phyloP scores from a whole-genome alignment of 768 basidiomycete genomes.

The Hortiboletus campestris region DNA sequence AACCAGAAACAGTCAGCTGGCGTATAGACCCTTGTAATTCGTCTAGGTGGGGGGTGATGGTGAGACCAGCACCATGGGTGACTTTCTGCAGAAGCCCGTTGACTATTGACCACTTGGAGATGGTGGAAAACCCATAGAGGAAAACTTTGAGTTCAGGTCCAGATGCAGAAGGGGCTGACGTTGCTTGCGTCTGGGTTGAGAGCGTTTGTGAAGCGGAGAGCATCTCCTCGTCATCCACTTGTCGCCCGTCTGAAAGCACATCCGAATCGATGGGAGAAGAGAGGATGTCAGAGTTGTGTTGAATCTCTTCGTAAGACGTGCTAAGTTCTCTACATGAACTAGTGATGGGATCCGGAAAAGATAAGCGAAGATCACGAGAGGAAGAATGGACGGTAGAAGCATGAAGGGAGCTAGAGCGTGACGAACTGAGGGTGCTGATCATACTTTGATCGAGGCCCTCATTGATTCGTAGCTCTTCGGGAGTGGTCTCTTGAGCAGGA shows the following conservation, averaged over 20 bases:
- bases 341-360: constrained; percentile 81
- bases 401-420: constrained; percentile 62
- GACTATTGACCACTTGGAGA: constrained; percentile 61
- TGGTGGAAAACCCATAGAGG: constrained; percentile 62
- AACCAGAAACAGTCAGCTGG: constrained; percentile 27
- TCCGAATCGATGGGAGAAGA: constrained; percentile 21
- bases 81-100: constrained; percentile 58
- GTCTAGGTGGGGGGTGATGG: constrained; percentile 21
- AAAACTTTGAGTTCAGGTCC: constrained; percentile 55
- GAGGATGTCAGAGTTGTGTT: constrained; percentile 37
- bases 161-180: constrained; percentile 18
- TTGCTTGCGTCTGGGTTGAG: constrained; percentile 34
- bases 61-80: constrained; percentile 36
- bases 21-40: constrained; percentile 22
- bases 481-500: constrained; percentile 35
- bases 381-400: constrained; percentile 55
- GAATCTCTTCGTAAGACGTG: constrained; percentile 55
- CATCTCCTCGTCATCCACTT: constrained; percentile 34
- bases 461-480: constrained; percentile 68
- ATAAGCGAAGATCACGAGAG: constrained; percentile 73
- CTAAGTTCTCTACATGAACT: constrained; percentile 62
- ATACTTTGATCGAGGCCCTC: constrained; percentile 81
- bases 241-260: constrained; percentile 12
- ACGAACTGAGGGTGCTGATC: constrained; percentile 73
- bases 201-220: constrained; percentile 19